phyloP scores from a whole-genome alignment of 2,329 filamentous ascomycete species.

The Aspergillus fischeri region DNA sequence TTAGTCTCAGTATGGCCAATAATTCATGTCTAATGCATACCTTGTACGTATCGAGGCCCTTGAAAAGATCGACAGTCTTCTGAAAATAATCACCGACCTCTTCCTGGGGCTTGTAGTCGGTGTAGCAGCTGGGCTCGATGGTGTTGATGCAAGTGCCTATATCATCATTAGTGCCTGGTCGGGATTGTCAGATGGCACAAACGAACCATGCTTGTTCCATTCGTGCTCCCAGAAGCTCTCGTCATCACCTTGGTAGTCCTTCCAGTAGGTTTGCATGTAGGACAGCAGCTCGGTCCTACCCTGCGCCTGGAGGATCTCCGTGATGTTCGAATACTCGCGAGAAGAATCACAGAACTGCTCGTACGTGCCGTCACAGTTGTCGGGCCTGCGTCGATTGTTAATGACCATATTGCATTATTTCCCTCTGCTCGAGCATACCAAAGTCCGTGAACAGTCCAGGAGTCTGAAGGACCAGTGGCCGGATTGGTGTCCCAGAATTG shows the following conservation, averaged over 20 bases:
- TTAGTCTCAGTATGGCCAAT: neutral
- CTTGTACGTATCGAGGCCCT: slow-evolving; percentile 52
- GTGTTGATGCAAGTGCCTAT: slow-evolving; percentile 64
- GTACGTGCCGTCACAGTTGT: slow-evolving; percentile 56
- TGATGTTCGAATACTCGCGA: slow-evolving; percentile 56
- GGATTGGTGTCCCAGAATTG: slow-evolving; percentile 60
- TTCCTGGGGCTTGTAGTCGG: slow-evolving; percentile 49
- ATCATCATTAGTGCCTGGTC: neutral
- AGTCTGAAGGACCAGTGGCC: slow-evolving; percentile 50
- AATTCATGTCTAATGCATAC: slow-evolving; percentile 21
- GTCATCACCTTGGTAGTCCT: slow-evolving; percentile 51
- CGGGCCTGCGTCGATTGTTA: slow-evolving; percentile 33
- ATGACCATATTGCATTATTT: neutral
- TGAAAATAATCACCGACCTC: slow-evolving; percentile 58
- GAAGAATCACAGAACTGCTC: slow-evolving; percentile 52
- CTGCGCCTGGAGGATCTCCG: slow-evolving; percentile 49
- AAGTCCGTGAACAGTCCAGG: slow-evolving; percentile 57
- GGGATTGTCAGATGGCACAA: neutral
- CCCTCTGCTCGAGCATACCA: slow-evolving; percentile 36
- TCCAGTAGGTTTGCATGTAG: slow-evolving; percentile 61
- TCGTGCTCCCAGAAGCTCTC: slow-evolving; percentile 66
- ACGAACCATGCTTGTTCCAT: slow-evolving; percentile 62
- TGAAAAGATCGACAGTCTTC: slow-evolving; percentile 52
- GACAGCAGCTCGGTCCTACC: slow-evolving; percentile 48
- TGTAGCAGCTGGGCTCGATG: slow-evolving; percentile 61